A percentile compares a stretch with the other conserved stretches of the same genome.
Conservation (phyloP, 1,284 basidiomycete species). For the Ustilago shanxiensis region DNA sequence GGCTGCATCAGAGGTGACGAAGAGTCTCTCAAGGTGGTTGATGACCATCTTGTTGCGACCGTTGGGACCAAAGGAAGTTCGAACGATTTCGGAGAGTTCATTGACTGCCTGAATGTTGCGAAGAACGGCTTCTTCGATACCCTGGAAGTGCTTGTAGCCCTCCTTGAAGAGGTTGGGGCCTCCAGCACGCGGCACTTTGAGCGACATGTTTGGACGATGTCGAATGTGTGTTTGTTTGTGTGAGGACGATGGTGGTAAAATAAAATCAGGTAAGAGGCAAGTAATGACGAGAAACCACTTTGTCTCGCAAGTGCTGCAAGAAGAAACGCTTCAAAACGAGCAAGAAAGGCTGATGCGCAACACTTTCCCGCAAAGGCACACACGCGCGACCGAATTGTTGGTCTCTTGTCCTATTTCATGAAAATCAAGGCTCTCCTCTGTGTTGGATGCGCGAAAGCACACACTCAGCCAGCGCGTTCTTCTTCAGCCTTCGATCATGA, state of each 20-base stretch:
- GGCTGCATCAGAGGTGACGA: constrained; percentile 98
- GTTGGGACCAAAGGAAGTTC: constrained; percentile 96
- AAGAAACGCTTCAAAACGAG: constrained; percentile 11
- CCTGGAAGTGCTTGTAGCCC: constrained; percentile 80
- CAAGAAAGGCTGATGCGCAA: constrained; percentile 19
- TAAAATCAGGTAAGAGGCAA: no score
- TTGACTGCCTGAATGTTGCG: constrained; percentile 95
- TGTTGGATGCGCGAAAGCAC: background rate
- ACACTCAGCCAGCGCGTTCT: constrained; percentile 29
- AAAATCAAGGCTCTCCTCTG: constrained; percentile 2
- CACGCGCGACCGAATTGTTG: constrained; percentile 22
- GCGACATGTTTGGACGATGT: constrained; percentile 77
- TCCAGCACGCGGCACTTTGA: constrained; percentile 92
- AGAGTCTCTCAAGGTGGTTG: constrained; percentile 87
- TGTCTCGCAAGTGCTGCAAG: background rate
- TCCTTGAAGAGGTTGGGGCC: constrained; percentile 90
- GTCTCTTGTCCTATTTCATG: background rate
- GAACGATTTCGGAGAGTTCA: constrained; percentile 92
- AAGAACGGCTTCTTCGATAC: constrained; percentile 85
- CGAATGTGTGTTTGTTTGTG: background rate
- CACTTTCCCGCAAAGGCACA: constrained; percentile 12
- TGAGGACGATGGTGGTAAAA: no score
- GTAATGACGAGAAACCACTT: no score
- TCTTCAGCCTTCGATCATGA: constrained; percentile 47
- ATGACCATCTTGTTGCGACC: constrained; percentile 73